Conservation (phyloP, 2,329 filamentous ascomycete species). For the Blumeria graminis region DNA sequence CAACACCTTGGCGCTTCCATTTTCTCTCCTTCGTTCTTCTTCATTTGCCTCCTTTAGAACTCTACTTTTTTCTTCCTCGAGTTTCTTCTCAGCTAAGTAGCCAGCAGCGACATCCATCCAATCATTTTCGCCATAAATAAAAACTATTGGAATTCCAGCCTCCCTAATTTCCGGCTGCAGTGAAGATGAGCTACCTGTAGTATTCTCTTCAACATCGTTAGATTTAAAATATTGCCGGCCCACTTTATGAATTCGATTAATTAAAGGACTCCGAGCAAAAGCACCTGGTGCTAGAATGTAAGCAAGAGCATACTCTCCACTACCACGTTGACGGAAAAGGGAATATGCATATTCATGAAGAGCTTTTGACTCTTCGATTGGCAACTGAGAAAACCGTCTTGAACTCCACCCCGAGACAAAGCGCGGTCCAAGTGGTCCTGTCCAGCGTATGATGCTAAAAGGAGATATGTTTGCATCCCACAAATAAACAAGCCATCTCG, state of each 20-base stretch:
- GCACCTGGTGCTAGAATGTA: conserved; percentile 88
- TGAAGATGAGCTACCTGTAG: background rate
- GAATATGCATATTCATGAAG: conserved; percentile 88
- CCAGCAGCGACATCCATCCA: conserved; percentile 96
- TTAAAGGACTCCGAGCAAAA: conserved; percentile 68
- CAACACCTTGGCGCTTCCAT: conserved; percentile 60
- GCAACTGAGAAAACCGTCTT: conserved; percentile 74
- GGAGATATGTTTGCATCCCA: conserved; percentile 96
- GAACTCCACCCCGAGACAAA: conserved; percentile 91
- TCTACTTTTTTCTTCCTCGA: conserved; percentile 40
- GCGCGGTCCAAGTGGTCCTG: conserved; percentile 71
- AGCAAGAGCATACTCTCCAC: conserved; percentile 77
- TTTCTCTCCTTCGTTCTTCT: conserved; percentile 47
- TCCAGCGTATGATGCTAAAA: conserved; percentile 70
- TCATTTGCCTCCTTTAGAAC: conserved; percentile 34
- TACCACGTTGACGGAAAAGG: conserved; percentile 76
- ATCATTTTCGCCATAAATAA: conserved; percentile 95
- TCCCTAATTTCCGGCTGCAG: conserved; percentile 8
- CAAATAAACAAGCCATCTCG: conserved; percentile 73
- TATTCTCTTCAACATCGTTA: background rate
- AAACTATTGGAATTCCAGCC: conserved; percentile 56
- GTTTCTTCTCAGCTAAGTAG: conserved; percentile 51
- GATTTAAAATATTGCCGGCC: conserved; percentile 37
- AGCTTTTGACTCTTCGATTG: conserved; percentile 51
- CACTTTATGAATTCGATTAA: conserved; percentile 65